These are phyloP conservation scores for Hirschioporus abietinus DNA, from an alignment of 768 basidiomycete species.

Conservation along the genomic window DNA sequence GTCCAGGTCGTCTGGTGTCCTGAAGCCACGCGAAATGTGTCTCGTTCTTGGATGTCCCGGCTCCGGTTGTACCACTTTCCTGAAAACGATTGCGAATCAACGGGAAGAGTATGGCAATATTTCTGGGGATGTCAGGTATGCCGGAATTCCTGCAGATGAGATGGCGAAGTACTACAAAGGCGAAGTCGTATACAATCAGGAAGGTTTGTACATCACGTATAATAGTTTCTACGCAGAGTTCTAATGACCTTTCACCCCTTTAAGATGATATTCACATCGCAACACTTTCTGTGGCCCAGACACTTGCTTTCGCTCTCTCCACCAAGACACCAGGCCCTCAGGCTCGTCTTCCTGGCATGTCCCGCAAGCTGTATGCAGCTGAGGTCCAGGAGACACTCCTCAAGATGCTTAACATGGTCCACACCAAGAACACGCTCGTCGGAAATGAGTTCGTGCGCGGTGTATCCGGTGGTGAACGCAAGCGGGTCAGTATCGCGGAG, in stretches of 20 bases:
- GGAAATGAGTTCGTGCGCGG: constrained; percentile 86
- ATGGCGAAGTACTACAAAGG: constrained; percentile 76
- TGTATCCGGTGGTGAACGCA: constrained; percentile 76
- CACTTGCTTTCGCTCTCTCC: constrained; percentile 64
- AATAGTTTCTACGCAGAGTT: too few species aligned
- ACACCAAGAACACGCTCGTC: constrained; percentile 73
- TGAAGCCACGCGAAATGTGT: constrained; percentile 84
- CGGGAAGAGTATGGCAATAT: constrained; percentile 59
- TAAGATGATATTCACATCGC: constrained; percentile 77
- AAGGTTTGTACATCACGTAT: constrained; percentile 38
- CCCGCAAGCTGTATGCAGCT: constrained; percentile 50
- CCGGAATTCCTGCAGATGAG: constrained; percentile 68
- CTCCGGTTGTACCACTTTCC: constrained; percentile 81
- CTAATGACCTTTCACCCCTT: constrained; percentile 7
- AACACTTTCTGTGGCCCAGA: constrained; percentile 76
- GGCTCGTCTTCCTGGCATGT: constrained; percentile 63
- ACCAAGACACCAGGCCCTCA: constrained; percentile 72
- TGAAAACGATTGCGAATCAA: constrained; percentile 78
- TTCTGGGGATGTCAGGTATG: constrained; percentile 72
- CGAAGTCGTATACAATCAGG: constrained; percentile 74
- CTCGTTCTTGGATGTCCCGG: constrained; percentile 80
- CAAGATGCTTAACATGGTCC: constrained; percentile 77
- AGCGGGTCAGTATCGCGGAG: constrained; percentile 80
- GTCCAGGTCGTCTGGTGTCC: constrained; percentile 56
- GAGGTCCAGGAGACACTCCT: constrained; percentile 59